Base-by-base conservation (phyloP, 371 early-diverging fungal species). In the Umbelopsis sp. region DNA sequence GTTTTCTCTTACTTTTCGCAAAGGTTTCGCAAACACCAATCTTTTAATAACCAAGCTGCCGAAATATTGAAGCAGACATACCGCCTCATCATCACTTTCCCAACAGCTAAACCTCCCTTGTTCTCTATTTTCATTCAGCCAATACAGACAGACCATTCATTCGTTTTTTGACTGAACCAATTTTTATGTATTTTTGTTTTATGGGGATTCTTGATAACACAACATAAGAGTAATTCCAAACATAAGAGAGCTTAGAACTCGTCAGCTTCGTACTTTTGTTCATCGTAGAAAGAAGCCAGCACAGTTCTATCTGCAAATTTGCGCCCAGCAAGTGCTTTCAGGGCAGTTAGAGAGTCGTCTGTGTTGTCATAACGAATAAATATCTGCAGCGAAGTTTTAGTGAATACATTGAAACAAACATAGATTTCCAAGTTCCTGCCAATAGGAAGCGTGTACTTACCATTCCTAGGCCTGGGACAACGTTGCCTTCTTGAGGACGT, bases 301-400 rank as follows among this genome's bases (percentile, higher is more conserved):
- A 98, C 97, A 0, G 96, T 97, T 52, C 98, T 86, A 44, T 96
- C 95, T 44, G 92, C 92, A 80, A 97, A 99, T 80, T 92, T 93
- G 50, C 98, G 90, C 24, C 98, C 99, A 22, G 97, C 95, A 65
- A 99, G 83, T 22, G 94, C 87, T n/a, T 88, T 85, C 63, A 95
- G 81, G 1, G 96, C 98, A 1, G 73, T 74, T 38, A 87, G 74
- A 24, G 91, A 82, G 66, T 91, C 80, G 2, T 92, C 90, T 0
- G 70, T 71, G 11, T 72, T 78, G 32, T 77, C 78, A 70, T 82
- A 99, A 78, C 90, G 83, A 65, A 98, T 90, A 86, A 94, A 97
- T 70, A 96, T 92, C 96, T 92, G 76, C 12, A 9, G 24, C 16
- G 51, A 65, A 41, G 48, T 24, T 7, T 37, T 44, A 29, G 18